These are phyloP conservation scores for Chaetomium globosum DNA, from an alignment of 2,329 filamentous ascomycete genomes.

Conservation along the genomic window DNA sequence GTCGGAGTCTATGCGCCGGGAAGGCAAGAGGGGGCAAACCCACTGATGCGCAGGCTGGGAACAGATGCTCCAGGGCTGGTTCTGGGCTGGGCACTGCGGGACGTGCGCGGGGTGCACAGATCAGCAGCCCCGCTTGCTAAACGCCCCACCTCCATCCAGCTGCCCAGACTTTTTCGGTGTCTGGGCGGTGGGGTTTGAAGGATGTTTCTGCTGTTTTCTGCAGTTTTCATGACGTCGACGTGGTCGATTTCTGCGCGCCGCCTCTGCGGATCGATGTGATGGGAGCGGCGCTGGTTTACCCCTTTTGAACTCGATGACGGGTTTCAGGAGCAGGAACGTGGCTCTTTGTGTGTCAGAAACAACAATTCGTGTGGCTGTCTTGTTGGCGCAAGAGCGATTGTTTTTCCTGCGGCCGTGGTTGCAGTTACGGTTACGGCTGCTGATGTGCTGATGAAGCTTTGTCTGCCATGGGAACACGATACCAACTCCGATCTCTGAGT, in stretches of 20 bases:
- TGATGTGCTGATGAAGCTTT: slow-evolving; percentile 15
- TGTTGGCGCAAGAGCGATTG: slow-evolving; percentile 11
- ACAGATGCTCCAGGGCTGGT: background rate
- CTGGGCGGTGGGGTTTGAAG: slow-evolving; percentile 12
- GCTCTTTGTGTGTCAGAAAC: slow-evolving; percentile 13
- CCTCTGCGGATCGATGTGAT: slow-evolving; percentile 4
- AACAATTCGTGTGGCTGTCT: slow-evolving; percentile 6
- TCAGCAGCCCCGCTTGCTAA: background rate
- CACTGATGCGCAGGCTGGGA: background rate
- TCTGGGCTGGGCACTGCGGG: background rate
- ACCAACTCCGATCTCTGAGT: slow-evolving; percentile 2
- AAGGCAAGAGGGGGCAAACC: slow-evolving; percentile 4
- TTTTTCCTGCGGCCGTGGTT: background rate
- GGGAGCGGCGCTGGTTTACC: background rate
- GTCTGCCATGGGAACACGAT: slow-evolving; percentile 4
- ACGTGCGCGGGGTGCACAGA: background rate
- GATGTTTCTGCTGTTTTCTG: background rate
- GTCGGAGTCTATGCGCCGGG: background rate
- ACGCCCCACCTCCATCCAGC: slow-evolving; percentile 1
- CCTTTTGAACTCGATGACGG: background rate
- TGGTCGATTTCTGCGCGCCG: slow-evolving; percentile 7
- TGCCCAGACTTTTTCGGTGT: background rate
- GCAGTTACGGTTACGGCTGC: background rate
- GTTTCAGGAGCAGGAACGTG: background rate
- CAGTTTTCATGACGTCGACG: slow-evolving; percentile 18